Conservation (phyloP, 371 early-diverging fungal genomes). For the Umbelopsis sp. region DNA sequence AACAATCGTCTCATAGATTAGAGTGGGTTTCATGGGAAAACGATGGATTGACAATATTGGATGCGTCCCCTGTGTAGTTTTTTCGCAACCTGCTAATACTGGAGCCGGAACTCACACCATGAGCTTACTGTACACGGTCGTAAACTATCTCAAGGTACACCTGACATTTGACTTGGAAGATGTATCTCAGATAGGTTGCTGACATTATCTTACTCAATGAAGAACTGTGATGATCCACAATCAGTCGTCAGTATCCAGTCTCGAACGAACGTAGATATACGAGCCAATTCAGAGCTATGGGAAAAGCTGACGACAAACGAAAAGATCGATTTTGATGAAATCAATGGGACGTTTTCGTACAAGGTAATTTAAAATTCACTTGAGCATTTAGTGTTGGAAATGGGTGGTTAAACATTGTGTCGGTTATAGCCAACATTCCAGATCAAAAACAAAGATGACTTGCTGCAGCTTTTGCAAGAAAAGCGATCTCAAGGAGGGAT, state of each 20-base stretch:
- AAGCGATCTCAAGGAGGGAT: constrained; percentile 71
- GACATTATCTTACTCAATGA: constrained; percentile 4
- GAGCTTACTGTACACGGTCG: constrained; percentile 64
- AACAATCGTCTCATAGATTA: too few relatives aligned
- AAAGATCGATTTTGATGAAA: constrained; percentile 66
- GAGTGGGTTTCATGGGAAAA: background rate
- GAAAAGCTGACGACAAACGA: constrained; percentile 63
- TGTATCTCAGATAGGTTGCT: background rate
- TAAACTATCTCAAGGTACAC: constrained; percentile 58
- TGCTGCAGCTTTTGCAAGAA: constrained; percentile 64
- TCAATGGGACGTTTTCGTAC: constrained; percentile 68
- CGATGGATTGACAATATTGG: background rate
- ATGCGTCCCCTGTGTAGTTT: constrained; percentile 30
- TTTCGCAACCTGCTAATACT: constrained; percentile 63
- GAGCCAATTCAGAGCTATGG: constrained; percentile 58
- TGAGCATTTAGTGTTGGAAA: background rate
- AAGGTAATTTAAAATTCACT: constrained; percentile 39
- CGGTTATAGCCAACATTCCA: constrained; percentile 70
- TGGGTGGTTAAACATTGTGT: background rate
- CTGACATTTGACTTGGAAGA: background rate
- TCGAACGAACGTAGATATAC: constrained; percentile 63
- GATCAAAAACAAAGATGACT: constrained; percentile 75
- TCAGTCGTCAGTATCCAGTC: constrained; percentile 65
- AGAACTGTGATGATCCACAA: constrained; percentile 68
- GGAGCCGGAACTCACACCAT: constrained; percentile 63